phyloP scores from a whole-genome alignment of 495 filamentous ascomycete species.

The Monascus purpureus region DNA sequence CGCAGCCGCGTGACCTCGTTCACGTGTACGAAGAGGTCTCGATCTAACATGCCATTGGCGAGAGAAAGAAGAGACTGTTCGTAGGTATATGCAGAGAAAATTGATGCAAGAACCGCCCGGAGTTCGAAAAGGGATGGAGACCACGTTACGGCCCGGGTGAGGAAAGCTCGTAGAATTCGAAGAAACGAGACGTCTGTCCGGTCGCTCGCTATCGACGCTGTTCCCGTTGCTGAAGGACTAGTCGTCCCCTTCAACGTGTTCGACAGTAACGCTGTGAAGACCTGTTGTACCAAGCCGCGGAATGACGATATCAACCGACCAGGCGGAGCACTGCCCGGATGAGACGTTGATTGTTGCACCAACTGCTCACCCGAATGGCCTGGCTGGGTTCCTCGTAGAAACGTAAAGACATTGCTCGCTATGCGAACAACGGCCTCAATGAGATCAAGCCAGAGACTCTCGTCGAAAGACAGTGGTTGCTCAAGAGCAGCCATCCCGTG shows the following conservation, averaged over 20 bases:
- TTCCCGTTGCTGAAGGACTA: slow-evolving; percentile 6
- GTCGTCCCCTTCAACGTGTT: slow-evolving; percentile 37
- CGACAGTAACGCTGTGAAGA: slow-evolving; percentile 76
- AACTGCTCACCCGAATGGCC: slow-evolving; percentile 6
- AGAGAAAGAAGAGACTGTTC: slow-evolving; percentile 77
- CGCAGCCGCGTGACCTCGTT: slow-evolving; percentile 57
- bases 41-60: slow-evolving; percentile 74
- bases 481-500: slow-evolving; percentile 28
- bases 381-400: slow-evolving; percentile 13
- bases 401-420: slow-evolving; percentile 43
- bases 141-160: slow-evolving; percentile 64
- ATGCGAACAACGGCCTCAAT: slow-evolving; percentile 75
- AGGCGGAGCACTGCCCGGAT: slow-evolving; percentile 6
- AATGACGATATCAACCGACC: slow-evolving; percentile 45
- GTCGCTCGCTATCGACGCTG: slow-evolving; percentile 14
- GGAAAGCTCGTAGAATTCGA: slow-evolving; percentile 76
- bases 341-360: slow-evolving; percentile 2
- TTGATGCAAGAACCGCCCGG: slow-evolving; percentile 66
- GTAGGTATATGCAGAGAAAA: slow-evolving; percentile 91
- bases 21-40: slow-evolving; percentile 79
- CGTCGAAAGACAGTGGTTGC: slow-evolving; percentile 58
- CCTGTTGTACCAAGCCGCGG: slow-evolving; percentile 71
- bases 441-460: slow-evolving; percentile 80
- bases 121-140: slow-evolving; percentile 82
- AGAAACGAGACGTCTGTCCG: slow-evolving; percentile 65